Base-by-base conservation (phyloP, 257 asterid species). In the Pogostemon cablin region DNA sequence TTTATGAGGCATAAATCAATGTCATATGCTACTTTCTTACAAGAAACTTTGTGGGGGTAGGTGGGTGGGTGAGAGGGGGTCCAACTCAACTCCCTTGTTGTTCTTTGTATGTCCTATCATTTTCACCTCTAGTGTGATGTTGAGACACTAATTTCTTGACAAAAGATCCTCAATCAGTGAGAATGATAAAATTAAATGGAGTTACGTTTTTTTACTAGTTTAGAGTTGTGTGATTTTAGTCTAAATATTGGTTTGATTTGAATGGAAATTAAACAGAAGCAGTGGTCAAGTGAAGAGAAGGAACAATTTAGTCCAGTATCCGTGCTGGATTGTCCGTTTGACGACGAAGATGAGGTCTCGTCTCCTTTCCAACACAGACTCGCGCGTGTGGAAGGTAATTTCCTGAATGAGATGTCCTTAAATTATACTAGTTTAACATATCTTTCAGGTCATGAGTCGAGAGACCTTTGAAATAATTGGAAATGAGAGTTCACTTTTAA, bases 291-390 rank as follows among this genome's bases (percentile, higher is more conserved):
- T 60, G 90, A 81, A 68, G 95, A 81, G 65, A 93, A 87, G 82
- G 95, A 93, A 74, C 99, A 91, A 54, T 82, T 79, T 9, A 93
- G 99, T 76, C 99, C 99, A 4, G 90, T 93, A 1, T 93, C 96
- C 8, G 86, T 88, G 71, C 68, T 93, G 53, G 97, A 87, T 46
- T 85, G 92, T 62, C 95, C 93, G 20, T 93, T 93, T 57, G 92
- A 87, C 9, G 96, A 92, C 15, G 96, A 86, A 0, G 96, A 90
- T 3, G 97, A 88, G 46, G 93, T 84, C 48, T 86, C 99, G 35
- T 91, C 96, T 6, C 88, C 88, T 53, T 88, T 86, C 74, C 83
- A 72, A 40, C 83, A 78, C 37, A 77, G 87, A 68, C 86, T 85
- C 42, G 75, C 82, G 7, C 81, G 79, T 9, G 46, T 77, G 61